phyloP scores from a whole-genome alignment of 306 rosid genomes.

The Cucurbita argyrosperma region DNA sequence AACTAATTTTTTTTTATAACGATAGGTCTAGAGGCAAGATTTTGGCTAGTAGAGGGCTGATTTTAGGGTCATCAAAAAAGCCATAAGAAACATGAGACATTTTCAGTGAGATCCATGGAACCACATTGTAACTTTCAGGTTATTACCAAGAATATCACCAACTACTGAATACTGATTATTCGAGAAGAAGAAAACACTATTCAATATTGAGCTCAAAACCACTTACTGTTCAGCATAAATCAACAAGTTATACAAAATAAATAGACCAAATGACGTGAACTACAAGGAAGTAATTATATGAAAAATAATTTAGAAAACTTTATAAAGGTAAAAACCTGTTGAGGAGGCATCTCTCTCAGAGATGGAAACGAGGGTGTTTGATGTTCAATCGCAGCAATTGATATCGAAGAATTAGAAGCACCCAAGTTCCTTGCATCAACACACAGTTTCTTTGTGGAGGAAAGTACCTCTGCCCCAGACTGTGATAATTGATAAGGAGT shows the following conservation, averaged over 20 bases:
- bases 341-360: slow-evolving; percentile 21
- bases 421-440: slow-evolving; percentile 17
- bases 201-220: no score
- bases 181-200: no score
- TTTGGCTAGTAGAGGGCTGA: no score
- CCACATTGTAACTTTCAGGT: neutral
- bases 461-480: slow-evolving; percentile 15
- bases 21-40: no score
- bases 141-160: neutral
- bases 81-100: no score
- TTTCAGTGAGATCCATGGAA: no score
- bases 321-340: slow-evolving; percentile 25
- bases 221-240: neutral
- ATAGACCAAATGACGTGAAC: neutral
- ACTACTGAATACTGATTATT: neutral
- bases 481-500: slow-evolving; percentile 24
- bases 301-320: neutral
- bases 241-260: neutral
- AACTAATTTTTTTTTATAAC: no score
- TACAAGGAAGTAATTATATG: neutral
- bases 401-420: slow-evolving; percentile 16
- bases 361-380: slow-evolving; percentile 41
- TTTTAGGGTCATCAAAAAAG: no score
- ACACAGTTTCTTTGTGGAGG: slow-evolving; percentile 19
- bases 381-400: neutral